Evolutionary conservation across 2,329 filamentous ascomycete genomes (phyloP), one percentile per base, ranked within the genome.

Genomic region (Pestalotiopsis sp.): DNA sequence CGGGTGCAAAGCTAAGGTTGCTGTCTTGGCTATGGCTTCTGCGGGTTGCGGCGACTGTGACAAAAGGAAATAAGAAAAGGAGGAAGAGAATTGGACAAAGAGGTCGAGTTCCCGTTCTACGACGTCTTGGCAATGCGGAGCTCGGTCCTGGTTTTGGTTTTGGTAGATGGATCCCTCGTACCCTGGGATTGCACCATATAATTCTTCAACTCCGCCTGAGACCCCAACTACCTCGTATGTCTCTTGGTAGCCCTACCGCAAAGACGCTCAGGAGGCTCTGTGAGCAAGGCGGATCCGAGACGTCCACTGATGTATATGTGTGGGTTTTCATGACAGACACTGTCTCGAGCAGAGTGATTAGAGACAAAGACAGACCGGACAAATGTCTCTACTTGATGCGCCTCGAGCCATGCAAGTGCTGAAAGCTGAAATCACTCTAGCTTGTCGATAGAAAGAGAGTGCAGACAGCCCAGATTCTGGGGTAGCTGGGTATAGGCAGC

Each of bases 41-140:
- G 45, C 45, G 45, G 45, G 17, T 36, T 27, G 31, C 31, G 7
- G 31, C 31, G 31, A 36, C 31, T 9, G 31, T 36, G 38, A 62
- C n/a, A 36, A 40, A 62, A 62, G 59, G 31, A 59, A 59, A 36
- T 52, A 20, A 52, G 45, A 59, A 59, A n/a, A 27, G 57, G 57
- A 59, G 27, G 57, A 13, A 20, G 59, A 62, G 31, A 36, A 40
- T 36, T 40, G 59, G 36, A 52, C 45, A 62, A 40, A 23, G 57
- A 36, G 27, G 57, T 59, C 57, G 57, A 36, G 17, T 62, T 52
- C 17, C 59, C 25, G 59, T 36, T 31, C 7, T 62, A 40, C 14
- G 20, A 62, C 27, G 59, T 40, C 59, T 62, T 62, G 59, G 59
- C 59, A 62, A 36, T 62, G 59, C 59, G 59, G 59, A 62, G 17